Base-by-base conservation (phyloP, 2,329 filamentous ascomycete genomes). In the Colletotrichum incanum region DNA sequence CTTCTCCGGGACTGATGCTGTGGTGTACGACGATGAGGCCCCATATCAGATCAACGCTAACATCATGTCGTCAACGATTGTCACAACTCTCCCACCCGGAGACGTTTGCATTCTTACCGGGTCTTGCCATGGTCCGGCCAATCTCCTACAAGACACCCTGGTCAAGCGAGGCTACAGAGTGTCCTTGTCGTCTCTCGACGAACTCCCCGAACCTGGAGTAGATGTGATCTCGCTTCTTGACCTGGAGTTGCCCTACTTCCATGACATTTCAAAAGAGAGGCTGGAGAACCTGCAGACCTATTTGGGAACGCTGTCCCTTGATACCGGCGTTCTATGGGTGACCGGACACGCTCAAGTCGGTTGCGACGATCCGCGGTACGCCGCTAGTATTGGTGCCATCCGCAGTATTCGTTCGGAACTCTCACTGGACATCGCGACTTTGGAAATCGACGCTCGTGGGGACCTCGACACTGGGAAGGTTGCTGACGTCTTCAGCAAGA, bases 341-440 rank as follows among this genome's bases (percentile, higher is more conserved):
- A 81, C 79, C 18, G 3, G 76, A 78, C 45, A 78, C 78, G 8
- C 63, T 5, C 34, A 47, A 20, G 41, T 56, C 11, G 18, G 52
- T 7, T 65, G 62, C 34, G 26, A 2, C 16, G 62, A 65, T 20
- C 62, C 50, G 0, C 49, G 72, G 26, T 79, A 76, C n/a, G 78
- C 77, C 0, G 74, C 75, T 31, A 61, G 75, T 5, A 71, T 81
- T 23, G 81, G 81, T 1, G 56, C 76, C 0, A 75, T 77, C 1
- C 74, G 81, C 1, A 77, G 76, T 0, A 70, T 82, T 9, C 78
- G 79, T 18, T 74, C 72, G 2, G 80, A 82, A 72, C 63, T 76
- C 23, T 64, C 60, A 0, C 37, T 79, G 0, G 70, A 76, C 9
- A 76, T 82, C 31, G 74, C 77, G 20, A 81, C 79, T 0, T 75